Evolutionary conservation across 2,329 filamentous ascomycete genomes (phyloP), one percentile per base, ranked within the genome.

Genomic region (Ophiostoma ips): DNA sequence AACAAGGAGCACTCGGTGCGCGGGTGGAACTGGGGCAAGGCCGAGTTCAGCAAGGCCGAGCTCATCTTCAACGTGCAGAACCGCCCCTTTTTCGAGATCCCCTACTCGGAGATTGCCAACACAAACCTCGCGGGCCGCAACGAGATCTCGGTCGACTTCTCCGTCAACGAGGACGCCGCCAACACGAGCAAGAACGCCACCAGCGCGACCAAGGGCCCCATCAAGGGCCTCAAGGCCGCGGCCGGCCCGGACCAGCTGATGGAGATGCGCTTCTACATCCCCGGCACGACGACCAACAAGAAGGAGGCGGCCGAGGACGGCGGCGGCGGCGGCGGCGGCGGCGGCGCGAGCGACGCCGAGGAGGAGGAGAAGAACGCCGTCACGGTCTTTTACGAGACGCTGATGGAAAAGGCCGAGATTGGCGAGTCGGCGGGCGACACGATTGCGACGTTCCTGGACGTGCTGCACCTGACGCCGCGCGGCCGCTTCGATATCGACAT

Each of bases 11-110:
- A 96, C 66, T 88, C 92, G 21, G 72, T 98, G 52, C 81, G 92
- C 58, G 92, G 92, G 51, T 98, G 92, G 92, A 98, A 98, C 66
- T 98, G 92, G 94, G 92, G 92, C 61, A 98, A 96, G 69, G 87
- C 87, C 56, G 92, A 98, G 61, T 95, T 98, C 64, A 83, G 84
- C 54, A 95, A 96, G 68, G 84, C 88, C 50, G 92, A 98, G 70
- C 78, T 98, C 50, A 79, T 86, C 30, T 98, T 98, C 73, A 96
- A 89, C 65, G 92, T 98, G 35, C 88, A 94, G 64, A 98, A 95
- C 67, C 81, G 88, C 59, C 92, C 92, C 3, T 87, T 90, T 5
- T 98, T 98, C 65, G 92, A 96, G 67, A 82, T 98, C 5, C 89
- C 94, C 12, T 98, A 96, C 70, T 86, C 88, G 44, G 92, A 98